Evolutionary conservation across 2,329 filamentous ascomycete species (phyloP), one percentile per base, ranked within the genome.

Genomic region (Ceratocystis smalleyi): DNA sequence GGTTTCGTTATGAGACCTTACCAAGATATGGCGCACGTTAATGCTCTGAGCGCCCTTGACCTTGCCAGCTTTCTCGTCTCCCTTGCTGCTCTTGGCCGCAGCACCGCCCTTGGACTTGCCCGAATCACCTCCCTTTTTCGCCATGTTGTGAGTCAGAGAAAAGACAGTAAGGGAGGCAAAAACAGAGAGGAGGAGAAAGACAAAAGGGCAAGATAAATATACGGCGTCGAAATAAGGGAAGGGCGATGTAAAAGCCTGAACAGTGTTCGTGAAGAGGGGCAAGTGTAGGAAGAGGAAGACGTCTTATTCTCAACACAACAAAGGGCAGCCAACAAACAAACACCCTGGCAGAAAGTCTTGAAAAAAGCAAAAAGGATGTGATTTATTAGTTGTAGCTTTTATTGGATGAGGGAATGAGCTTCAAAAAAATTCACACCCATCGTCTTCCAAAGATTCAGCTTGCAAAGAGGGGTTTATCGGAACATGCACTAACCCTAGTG

Each of bases 21-120:
- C 80, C 70, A 88, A 73, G 66, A 90, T 89, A 73, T 91, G 87
- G 49, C 87, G 81, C 62, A 87, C 85, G 70, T 89, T 88, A 75
- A 90, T 87, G 66, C 78, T 79, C 70, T 85, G 83, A 0, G 84
- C 85, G 27, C 83, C 79, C 71, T 85, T 87, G 65, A 77, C 75
- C 69, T 81, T 81, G 51, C 72, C 71, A 10, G 69, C 67, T 35
- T 71, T 71, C 17, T 66, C 65, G 64, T 78, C 77, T 22, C 71
- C 69, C 67, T 77, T 77, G 62, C 73, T 73, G 51, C 76, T 69
- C 67, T 72, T 71, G 61, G 73, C 72, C 22, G 68, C 69, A 47
- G 65, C 45, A 47, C 69, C 70, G 54, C 68, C 71, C 64, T 75
- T 74, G 62, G 67, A 61, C 45, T 66, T 66, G 30, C 30, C 65